phyloP scores from a whole-genome alignment of 2,329 filamentous ascomycete species.

The Hypoxylon sp. region DNA sequence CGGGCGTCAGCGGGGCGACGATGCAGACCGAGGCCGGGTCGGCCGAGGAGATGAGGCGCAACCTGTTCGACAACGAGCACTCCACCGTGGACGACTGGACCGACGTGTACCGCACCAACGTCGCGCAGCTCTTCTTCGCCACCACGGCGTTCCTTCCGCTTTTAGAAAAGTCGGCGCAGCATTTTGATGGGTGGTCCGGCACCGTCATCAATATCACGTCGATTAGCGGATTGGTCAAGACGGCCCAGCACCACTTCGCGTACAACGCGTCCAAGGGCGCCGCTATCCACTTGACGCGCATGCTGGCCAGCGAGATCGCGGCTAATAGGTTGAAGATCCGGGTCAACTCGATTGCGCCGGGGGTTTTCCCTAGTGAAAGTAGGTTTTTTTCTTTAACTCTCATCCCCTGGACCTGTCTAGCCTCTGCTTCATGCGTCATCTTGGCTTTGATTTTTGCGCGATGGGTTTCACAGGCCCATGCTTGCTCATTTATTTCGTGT shows the following conservation, averaged over 20 bases:
- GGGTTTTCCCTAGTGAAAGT: constrained; percentile 74
- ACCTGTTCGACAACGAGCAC: constrained; percentile 71
- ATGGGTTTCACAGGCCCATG: too few relatives aligned
- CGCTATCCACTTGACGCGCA: constrained; percentile 69
- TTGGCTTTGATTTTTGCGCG: too few relatives aligned
- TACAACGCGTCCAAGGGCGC: constrained; percentile 73
- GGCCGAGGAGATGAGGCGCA: constrained; percentile 60
- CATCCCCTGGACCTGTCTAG: too few relatives aligned
- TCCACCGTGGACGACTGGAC: constrained; percentile 73
- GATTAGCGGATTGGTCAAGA: constrained; percentile 71
- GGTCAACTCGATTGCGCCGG: constrained; percentile 77
- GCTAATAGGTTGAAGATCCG: constrained; percentile 69
- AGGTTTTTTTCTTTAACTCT: constrained; percentile 2
- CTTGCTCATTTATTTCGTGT: too few relatives aligned
- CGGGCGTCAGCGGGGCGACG: constrained; percentile 66
- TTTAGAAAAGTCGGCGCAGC: constrained; percentile 60
- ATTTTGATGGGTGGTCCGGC: constrained; percentile 58
- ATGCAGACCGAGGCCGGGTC: constrained; percentile 64
- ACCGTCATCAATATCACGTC: constrained; percentile 75
- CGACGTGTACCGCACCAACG: constrained; percentile 77
- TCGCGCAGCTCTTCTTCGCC: constrained; percentile 72
- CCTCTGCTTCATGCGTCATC: too few relatives aligned
- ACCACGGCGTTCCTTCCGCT: constrained; percentile 70
- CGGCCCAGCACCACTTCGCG: constrained; percentile 69
- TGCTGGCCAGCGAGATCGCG: constrained; percentile 69